These are phyloP conservation scores for Pisolithus tinctorius DNA, from an alignment of 768 basidiomycete genomes.

Conservation along the genomic window DNA sequence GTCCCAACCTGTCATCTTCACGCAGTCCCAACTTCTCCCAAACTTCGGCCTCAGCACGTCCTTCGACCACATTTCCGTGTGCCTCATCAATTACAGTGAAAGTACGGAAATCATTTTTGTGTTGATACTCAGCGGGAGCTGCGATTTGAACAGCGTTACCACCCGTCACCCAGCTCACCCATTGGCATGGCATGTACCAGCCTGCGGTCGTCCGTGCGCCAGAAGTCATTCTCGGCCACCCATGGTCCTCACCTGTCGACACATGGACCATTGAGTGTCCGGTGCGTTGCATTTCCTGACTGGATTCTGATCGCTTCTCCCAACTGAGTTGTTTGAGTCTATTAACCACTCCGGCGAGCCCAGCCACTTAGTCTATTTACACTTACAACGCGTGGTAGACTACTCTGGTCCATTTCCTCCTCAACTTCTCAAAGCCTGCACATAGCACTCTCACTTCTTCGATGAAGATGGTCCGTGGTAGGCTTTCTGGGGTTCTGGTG, in stretches of 20 bases:
- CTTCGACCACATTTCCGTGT: constrained; percentile 11
- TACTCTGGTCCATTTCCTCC: constrained; percentile 13
- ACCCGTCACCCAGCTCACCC: background rate
- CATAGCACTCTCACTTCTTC: background rate
- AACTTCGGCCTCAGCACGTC: constrained; percentile 8
- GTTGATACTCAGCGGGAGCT: background rate
- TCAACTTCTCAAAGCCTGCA: constrained; percentile 13
- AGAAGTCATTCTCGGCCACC: constrained; percentile 19
- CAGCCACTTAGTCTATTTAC: constrained; percentile 1
- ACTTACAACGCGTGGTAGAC: constrained; percentile 13
- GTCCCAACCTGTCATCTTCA: constrained; percentile 18
- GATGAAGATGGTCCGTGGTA: constrained; percentile 1
- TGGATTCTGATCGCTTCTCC: background rate
- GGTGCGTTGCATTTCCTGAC: constrained; percentile 7
- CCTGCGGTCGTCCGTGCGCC: constrained; percentile 16
- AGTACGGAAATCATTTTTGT: constrained; percentile 4
- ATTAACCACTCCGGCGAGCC: too few species aligned
- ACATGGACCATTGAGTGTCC: constrained; percentile 24
- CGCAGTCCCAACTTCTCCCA: constrained; percentile 22
- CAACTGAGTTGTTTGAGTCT: background rate
- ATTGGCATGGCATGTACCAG: constrained; percentile 1
- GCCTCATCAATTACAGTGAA: constrained; percentile 16
- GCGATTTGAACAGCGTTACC: background rate
- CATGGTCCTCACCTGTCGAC: constrained; percentile 17
- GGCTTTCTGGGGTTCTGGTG: background rate